phyloP scores from a whole-genome alignment of 495 filamentous ascomycete genomes.

The Aspergillus diversus region DNA sequence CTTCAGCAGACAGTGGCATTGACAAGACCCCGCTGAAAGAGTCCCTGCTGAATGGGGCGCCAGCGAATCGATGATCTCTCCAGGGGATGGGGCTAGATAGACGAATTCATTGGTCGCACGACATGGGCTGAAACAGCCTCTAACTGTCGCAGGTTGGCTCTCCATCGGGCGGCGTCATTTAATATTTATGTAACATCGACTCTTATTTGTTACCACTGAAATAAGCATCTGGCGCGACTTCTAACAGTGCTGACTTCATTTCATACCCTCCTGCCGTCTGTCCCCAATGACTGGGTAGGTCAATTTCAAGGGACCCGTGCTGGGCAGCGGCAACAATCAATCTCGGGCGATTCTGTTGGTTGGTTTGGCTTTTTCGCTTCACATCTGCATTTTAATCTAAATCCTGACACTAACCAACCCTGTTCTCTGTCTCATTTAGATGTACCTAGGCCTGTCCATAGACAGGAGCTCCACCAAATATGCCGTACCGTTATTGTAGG shows the following conservation, averaged over 20 bases:
- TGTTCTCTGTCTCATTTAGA: constrained; percentile 38
- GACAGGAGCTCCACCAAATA: constrained; percentile 25
- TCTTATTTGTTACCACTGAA: constrained; percentile 34
- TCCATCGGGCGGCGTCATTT: constrained; percentile 20
- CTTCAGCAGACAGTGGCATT: not conserved
- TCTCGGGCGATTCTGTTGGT: constrained; percentile 17
- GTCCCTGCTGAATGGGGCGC: constrained; percentile 1
- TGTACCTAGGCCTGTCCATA: constrained; percentile 18
- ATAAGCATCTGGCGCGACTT: constrained; percentile 39
- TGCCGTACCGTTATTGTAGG: constrained; percentile 14
- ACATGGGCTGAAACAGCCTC: constrained; percentile 29
- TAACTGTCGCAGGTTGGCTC: constrained; percentile 8
- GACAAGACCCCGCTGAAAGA: not conserved
- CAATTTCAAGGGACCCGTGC: constrained; percentile 6
- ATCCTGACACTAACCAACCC: constrained; percentile 23
- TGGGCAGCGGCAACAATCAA: constrained; percentile 20
- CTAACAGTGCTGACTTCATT: constrained; percentile 21
- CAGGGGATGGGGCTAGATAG: not conserved
- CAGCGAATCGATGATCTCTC: constrained; percentile 7
- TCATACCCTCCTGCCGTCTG: constrained; percentile 7
- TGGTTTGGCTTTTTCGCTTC: constrained; percentile 17
- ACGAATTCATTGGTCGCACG: constrained; percentile 13
- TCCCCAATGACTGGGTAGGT: constrained; percentile 8
- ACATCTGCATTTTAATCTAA: constrained; percentile 21
- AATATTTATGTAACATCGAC: constrained; percentile 27